Conservation (phyloP, 2,329 filamentous ascomycete species). For the Fusarium anguioides region DNA sequence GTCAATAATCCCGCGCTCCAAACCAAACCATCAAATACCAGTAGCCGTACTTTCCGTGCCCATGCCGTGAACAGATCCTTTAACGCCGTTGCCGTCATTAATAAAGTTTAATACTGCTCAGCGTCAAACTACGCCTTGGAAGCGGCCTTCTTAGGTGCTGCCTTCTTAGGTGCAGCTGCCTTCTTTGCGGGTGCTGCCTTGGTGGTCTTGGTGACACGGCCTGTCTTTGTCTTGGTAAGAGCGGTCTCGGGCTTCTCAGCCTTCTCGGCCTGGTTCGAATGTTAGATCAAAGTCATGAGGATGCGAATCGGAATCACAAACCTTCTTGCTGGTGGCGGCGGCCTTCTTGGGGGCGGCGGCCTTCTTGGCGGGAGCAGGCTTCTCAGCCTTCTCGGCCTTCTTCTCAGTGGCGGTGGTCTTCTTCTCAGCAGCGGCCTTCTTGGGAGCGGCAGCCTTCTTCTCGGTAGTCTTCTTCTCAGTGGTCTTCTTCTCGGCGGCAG, state of each 20-base stretch:
- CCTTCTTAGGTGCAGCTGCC: slow-evolving; percentile 54
- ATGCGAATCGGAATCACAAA: slow-evolving; percentile 2
- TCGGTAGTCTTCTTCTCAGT: slow-evolving; percentile 6
- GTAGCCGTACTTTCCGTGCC: slow-evolving; percentile 43
- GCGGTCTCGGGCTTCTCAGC: slow-evolving; percentile 73
- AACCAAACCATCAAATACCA: slow-evolving; percentile 44
- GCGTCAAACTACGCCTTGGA: slow-evolving; percentile 53
- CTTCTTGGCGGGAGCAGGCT: slow-evolving; percentile 49
- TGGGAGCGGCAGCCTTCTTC: slow-evolving; percentile 54
- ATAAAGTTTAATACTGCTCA: slow-evolving; percentile 45
- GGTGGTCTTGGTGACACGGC: slow-evolving; percentile 79
- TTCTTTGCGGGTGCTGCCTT: slow-evolving; percentile 52
- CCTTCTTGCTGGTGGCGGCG: slow-evolving; percentile 42
- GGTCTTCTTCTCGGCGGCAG: slow-evolving; percentile 43
- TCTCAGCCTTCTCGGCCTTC: slow-evolving; percentile 47
- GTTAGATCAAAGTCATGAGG: background rate
- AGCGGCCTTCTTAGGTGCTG: slow-evolving; percentile 60
- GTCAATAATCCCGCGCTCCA: slow-evolving; percentile 41
- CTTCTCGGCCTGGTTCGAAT: slow-evolving; percentile 36
- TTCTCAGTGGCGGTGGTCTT: slow-evolving; percentile 26
- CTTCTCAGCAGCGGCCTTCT: slow-evolving; percentile 40
- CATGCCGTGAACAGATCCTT: slow-evolving; percentile 46
- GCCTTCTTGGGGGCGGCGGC: slow-evolving; percentile 49
- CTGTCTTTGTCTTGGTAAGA: slow-evolving; percentile 85
- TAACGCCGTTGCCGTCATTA: slow-evolving; percentile 55